A percentile compares a stretch with the other conserved stretches of the same genome.
These are phyloP conservation scores for Termitomyces sp. DNA, from an alignment of 768 basidiomycete species.

Conservation along the genomic window DNA sequence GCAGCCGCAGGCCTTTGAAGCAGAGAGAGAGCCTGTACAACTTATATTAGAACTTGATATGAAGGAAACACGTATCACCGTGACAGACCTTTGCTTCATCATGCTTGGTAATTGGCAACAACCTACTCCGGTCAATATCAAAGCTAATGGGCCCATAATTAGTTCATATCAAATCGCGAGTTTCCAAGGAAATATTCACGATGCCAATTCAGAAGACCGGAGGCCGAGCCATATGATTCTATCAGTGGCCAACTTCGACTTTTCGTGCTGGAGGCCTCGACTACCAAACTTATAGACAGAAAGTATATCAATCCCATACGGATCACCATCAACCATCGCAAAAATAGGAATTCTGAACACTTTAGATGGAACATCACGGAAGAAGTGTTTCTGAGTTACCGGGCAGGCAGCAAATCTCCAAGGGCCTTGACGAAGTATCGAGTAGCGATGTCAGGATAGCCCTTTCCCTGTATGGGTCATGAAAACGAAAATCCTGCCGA, in stretches of 20 bases:
- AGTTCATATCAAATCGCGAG: neutral
- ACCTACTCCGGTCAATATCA: constrained; percentile 47
- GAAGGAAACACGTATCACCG: neutral
- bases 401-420: constrained; percentile 53
- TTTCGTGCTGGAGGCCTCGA: constrained; percentile 62
- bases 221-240: constrained; percentile 82
- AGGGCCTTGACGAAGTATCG: constrained; percentile 76
- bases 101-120: constrained; percentile 63
- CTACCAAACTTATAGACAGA: constrained; percentile 87
- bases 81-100: constrained; percentile 69
- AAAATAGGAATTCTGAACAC: constrained; percentile 63
- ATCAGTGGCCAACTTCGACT: constrained; percentile 54
- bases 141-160: constrained; percentile 32
- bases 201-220: constrained; percentile 56
- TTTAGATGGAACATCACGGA: neutral
- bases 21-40: constrained; percentile 55
- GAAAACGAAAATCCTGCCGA: neutral
- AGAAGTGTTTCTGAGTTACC: constrained; percentile 33
- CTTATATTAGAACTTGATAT: neutral
- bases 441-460: constrained; percentile 93
- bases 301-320: constrained; percentile 89
- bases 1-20: constrained; percentile 32
- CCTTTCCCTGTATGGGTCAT: constrained; percentile 68
- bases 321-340: constrained; percentile 84
- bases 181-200: constrained; percentile 32